A percentile compares a stretch with the other conserved stretches of the same genome.
These are phyloP conservation scores for Ajuga chamaepitys DNA, from an alignment of 257 asterid species.

Conservation along the genomic window DNA sequence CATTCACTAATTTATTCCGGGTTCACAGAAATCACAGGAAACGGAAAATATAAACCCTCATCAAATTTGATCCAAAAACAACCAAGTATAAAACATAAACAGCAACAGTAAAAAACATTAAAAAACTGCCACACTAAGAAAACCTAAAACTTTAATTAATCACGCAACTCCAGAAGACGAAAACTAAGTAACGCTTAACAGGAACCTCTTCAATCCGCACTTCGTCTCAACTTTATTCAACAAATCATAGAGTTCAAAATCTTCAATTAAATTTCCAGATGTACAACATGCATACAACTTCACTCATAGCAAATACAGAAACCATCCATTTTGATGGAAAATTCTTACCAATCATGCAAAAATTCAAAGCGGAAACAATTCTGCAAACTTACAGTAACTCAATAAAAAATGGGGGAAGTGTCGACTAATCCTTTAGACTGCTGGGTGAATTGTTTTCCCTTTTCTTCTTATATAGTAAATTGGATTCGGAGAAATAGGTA, in stretches of 20 bases:
- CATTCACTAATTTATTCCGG: not conserved
- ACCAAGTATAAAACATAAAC: not conserved
- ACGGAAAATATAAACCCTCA: not conserved
- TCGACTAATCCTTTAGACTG: not conserved
- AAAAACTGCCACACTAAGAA: not conserved
- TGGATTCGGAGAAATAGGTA: not conserved
- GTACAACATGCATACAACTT: not conserved
- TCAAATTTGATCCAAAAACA: not conserved
- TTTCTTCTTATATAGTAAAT: not conserved
- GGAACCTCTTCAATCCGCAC: not conserved
- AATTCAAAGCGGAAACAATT: not conserved
- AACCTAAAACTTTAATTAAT: not conserved
- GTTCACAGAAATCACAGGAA: not conserved
- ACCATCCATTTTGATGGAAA: not conserved
- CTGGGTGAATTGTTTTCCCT: not conserved
- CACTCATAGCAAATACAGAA: not conserved
- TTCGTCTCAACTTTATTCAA: not conserved
- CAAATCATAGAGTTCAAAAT: not conserved
- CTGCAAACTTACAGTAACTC: slow-evolving; percentile 16
- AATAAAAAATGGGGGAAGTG: not conserved
- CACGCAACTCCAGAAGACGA: not conserved
- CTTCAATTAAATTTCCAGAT: not conserved
- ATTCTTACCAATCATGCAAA: not conserved
- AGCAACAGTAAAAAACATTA: slow-evolving; percentile 1
- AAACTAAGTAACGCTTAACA: not conserved